Evolutionary conservation across 1,284 basidiomycete genomes (phyloP), one percentile per base, ranked within the genome.

Genomic region (Tilletia walkeri): DNA sequence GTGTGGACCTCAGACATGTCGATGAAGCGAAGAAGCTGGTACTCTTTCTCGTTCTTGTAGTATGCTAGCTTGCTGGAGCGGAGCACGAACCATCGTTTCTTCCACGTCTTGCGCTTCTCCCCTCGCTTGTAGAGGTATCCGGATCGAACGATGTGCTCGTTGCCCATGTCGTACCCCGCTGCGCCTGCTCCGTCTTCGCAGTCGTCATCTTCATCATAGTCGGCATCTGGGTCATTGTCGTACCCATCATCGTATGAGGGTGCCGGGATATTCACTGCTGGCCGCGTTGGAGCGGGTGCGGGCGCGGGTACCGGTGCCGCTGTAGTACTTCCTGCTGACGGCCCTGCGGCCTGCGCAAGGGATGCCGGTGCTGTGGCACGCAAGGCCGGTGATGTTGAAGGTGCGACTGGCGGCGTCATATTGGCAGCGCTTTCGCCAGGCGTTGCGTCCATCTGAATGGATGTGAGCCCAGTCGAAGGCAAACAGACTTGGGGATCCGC

Each of bases 91-190:
- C 91, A 98, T 59, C 95, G 88, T 41, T 93, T 94, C 83, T 79
- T 82, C 80, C 79, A 86, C 70, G 87, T 92, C 68, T 94, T 94
- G 84, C 98, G 95, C 81, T 94, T 96, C 86, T 97, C 94, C 24
- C 95, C 95, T 75, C 94, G 89, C 85, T 98, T 98, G 38, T 95
- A 96, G 63, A 97, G 86, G 84, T 95, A 98, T n/a, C 95, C 95
- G 85, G 94, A 94, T 93, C 18, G 91, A 82, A 96, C 88, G 49
- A 92, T 90, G 67, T 88, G 88, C 82, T 94, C 93, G 70, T 78
- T 81, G 70, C 84, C 89, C 68, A 82, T 72, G 69, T 80, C 76
- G 56, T 75, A 70, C 7, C 76, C 76, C 38, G 75, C 75, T 18
- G 78, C 79, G 80, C 84, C 74, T 89, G 83, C 74, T n/a, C 87